Percentiles rank a stretch among this genome's conserved stretches.
Conservation (phyloP, 148 eudicot species). For the Cornus florida region DNA sequence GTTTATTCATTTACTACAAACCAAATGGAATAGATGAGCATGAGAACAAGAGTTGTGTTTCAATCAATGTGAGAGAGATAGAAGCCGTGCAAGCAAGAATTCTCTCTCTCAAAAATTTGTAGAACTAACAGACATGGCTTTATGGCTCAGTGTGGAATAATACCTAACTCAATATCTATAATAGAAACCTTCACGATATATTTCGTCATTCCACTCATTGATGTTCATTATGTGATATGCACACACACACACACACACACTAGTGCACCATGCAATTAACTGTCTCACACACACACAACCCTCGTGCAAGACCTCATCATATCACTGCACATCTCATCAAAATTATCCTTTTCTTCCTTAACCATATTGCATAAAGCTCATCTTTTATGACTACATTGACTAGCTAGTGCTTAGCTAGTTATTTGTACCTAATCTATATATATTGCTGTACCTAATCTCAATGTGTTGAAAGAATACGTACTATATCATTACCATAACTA, state of each 20-base stretch:
- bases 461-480: too few species aligned
- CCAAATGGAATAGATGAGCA: conserved; percentile 10
- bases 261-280: conserved; percentile 10
- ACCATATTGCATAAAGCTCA: background rate
- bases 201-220: conserved; percentile 17
- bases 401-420: too few species aligned
- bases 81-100: conserved; percentile 19
- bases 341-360: conserved; percentile 5
- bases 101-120: conserved; percentile 14
- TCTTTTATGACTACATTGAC: too few species aligned
- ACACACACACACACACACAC: too few species aligned
- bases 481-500: too few species aligned
- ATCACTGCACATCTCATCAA: conserved; percentile 8
- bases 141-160: conserved; percentile 22
- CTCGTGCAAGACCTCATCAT: conserved; percentile 7
- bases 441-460: too few species aligned
- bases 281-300: background rate
- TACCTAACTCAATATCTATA: conserved; percentile 24
- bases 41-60: conserved; percentile 9
- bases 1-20: conserved; percentile 10
- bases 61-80: conserved; percentile 14
- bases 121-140: conserved; percentile 34
- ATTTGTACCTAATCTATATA: too few species aligned
- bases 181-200: conserved; percentile 17
- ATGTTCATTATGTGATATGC: background rate